Evolutionary conservation across 2,329 filamentous ascomycete species (phyloP), one percentile per base, ranked within the genome.

Genomic region (Alternaria brassicae): DNA sequence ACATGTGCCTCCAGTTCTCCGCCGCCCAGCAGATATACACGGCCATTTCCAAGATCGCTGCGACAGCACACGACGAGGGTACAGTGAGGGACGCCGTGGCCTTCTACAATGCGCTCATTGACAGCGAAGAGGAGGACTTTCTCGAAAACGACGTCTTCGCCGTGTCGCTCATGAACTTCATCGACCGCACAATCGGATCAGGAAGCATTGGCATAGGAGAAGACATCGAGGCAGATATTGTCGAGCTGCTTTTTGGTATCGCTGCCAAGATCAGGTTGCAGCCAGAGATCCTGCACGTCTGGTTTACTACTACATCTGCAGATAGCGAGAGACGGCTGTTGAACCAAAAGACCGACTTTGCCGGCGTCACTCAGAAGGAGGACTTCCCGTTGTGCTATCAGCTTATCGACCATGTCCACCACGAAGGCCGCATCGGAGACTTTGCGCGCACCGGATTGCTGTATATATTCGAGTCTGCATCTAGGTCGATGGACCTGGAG

Each of bases 331-430:
- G 79, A 36, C 73, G 74, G 47, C 53, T 79, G 60, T 60, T 81
- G 77, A 68, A 83, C 78, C 82, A 84, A 54, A 84, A 86, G 61
- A 85, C 90, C 52, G 88, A 87, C 64, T 96, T 97, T 75, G 91
- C 91, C 1, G 93, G 93, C 3, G 87, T 90, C 49, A 95, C 91
- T 6, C 91, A 96, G 73, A 84, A 93, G 76, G 91, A 93, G 66
- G 94, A 98, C 72, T 99, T 99, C 67, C 95, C 95, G 0, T 81
- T 99, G 1, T 98, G 97, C 79, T 98, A 98, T 75, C 86, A 98
- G 39, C 83, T 99, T 66, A 91, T 99, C 74, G 93, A 99, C 75
- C 96, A 97, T 75, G 96, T 99, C 53, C 94, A 99, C 73, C 91
- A 96, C 67, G 94, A 97, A 74, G 95, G 95, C 40, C 89, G 94